Conservation (phyloP, 257 asterid species). For the Thymus quinquecostatus region DNA sequence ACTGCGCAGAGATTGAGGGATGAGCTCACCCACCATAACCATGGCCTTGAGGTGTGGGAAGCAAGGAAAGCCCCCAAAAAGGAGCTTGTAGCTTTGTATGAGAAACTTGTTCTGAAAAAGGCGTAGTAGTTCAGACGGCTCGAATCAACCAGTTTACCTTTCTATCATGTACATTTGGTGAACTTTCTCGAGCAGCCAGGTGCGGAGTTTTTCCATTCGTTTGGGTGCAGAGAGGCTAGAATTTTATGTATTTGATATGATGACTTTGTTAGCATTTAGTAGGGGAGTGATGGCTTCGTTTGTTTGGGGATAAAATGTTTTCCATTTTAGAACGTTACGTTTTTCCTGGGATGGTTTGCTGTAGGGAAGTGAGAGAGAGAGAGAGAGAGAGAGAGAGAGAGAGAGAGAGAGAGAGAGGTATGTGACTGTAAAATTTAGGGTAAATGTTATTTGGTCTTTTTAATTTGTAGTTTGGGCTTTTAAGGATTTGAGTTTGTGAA, state of each 20-base stretch:
- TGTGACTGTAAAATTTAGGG: not conserved
- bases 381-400: no score
- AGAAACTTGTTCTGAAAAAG: conserved; percentile 60
- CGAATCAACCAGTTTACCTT: not conserved
- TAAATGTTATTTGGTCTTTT: no score
- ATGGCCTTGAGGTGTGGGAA: conserved; percentile 72
- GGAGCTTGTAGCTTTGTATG: conserved; percentile 77
- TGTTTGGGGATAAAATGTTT: not conserved
- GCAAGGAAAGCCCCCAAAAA: conserved; percentile 69
- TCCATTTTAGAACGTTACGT: not conserved
- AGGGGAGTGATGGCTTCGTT: conserved; percentile 21
- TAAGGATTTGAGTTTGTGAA: not conserved
- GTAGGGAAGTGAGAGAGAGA: not conserved
- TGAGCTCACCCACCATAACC: conserved; percentile 68
- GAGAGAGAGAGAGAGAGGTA: no score
- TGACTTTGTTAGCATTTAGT: not conserved
- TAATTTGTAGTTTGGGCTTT: conserved; percentile 19
- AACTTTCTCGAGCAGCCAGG: not conserved
- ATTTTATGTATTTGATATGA: not conserved
- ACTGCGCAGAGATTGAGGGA: conserved; percentile 73
- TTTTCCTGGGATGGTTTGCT: conserved; percentile 5
- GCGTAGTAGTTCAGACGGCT: conserved; percentile 30
- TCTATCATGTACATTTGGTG: conserved; percentile 29
- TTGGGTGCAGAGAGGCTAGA: conserved; percentile 19
- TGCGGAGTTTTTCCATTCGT: not conserved